Evolutionary conservation across 202 grass and related monocot species (phyloP), one percentile per base, ranked within the genome.

Genomic region (Musa balbisiana): DNA sequence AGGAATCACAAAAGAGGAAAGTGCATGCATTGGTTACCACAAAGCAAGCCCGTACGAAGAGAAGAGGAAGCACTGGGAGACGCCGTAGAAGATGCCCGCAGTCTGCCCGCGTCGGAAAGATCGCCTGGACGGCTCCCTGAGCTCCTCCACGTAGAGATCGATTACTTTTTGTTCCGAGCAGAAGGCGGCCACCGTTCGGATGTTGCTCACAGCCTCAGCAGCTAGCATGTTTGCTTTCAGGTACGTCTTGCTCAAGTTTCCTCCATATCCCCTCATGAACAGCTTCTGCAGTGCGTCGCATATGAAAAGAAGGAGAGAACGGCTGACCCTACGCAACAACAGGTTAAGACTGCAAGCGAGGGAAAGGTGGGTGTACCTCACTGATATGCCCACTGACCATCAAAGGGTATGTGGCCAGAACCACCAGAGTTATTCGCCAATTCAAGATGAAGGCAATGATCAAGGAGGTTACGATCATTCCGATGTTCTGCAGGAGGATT

Each of bases 311-410:
- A 60, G 1, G 60, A 1, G 43, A 2, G 68, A 54, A 54, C 16
- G 17, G 26, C 4, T 1, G 33, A 43, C 33, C 33, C 33, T 8
- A 43, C 33, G 33, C 33, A 43, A 6, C 33, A 43, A 43, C 33
- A 43, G 33, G 4, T 5, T 26, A 8, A 51, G n/a, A 76, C 16
- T 14, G 19, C 51, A 58, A 11, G 54, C 17, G 10, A 63, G 13
- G 0, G 21, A 3, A 55, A 23, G 33, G 76, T 9, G 24, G 49
- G 70, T 6, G 52, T 70, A 97, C 94, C 88, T 98, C 94, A 33
- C 94, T 98, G 85, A 98, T 98, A 79, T 98, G 94, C 19, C 94
- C 94, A 82, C 94, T 98, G 85, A 98, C 83, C 91, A 98, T 98
- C 73, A 98, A 83, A 0, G 94, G 94, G 69, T 93, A 98, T 0